Conservation (phyloP, 768 basidiomycete species). For the Leucogyrophana mollusca region DNA sequence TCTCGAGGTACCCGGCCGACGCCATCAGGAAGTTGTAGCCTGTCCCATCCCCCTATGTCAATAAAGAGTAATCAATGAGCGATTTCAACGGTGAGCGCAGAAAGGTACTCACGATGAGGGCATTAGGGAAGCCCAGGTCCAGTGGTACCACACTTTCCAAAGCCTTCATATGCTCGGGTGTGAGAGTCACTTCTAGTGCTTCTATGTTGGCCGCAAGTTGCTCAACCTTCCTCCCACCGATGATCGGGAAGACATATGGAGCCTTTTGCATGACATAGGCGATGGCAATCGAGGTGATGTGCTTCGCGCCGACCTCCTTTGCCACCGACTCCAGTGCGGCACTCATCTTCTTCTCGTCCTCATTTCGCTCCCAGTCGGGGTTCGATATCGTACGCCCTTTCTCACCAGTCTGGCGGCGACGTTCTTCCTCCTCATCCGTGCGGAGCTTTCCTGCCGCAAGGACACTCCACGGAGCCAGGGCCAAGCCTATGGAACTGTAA, state of each 20-base stretch:
- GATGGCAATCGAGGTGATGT: constrained; percentile 43
- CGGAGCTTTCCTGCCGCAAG: constrained; percentile 23
- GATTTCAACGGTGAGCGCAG: not conserved
- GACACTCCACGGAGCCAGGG: constrained; percentile 35
- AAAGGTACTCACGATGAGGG: constrained; percentile 24
- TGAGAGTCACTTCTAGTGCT: constrained; percentile 45
- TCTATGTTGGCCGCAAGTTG: constrained; percentile 47
- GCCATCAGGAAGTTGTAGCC: constrained; percentile 7
- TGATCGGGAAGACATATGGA: constrained; percentile 47
- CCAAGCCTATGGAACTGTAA: constrained; percentile 20
- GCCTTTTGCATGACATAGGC: constrained; percentile 53
- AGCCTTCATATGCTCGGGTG: constrained; percentile 40
- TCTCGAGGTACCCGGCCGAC: constrained; percentile 2
- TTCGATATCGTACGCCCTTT: constrained; percentile 16
- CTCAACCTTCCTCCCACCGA: constrained; percentile 49
- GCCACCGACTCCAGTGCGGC: constrained; percentile 39
- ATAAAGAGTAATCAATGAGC: not conserved
- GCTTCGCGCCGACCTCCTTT: constrained; percentile 32
- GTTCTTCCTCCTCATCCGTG: constrained; percentile 25
- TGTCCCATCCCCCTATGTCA: constrained; percentile 9
- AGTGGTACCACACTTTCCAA: constrained; percentile 43
- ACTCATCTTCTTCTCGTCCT: constrained; percentile 30
- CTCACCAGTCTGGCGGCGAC: constrained; percentile 20
- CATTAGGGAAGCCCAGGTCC: constrained; percentile 42
- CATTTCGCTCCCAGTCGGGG: constrained; percentile 33